These are phyloP conservation scores for Fusarium sp. DNA, from an alignment of 2,329 filamentous ascomycete genomes.

Conservation along the genomic window DNA sequence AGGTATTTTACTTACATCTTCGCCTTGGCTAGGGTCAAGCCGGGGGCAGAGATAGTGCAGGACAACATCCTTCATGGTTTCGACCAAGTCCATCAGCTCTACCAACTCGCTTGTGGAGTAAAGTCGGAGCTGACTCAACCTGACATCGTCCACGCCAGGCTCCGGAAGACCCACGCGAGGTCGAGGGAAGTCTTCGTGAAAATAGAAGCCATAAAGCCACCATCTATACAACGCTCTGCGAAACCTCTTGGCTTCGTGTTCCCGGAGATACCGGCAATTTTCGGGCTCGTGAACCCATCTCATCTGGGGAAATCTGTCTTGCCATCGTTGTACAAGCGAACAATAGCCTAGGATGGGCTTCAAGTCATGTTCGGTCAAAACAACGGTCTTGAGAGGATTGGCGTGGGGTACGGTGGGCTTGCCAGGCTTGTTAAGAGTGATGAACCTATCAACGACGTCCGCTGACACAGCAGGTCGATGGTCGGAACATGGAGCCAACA, in stretches of 20 bases:
- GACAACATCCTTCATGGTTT: slow-evolving; percentile 60
- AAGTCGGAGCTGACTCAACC: slow-evolving; percentile 59
- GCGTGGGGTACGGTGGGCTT: slow-evolving; percentile 21
- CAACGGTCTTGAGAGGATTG: slow-evolving; percentile 39
- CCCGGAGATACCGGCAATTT: slow-evolving; percentile 59
- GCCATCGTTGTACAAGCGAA: slow-evolving; percentile 55
- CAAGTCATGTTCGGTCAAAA: slow-evolving; percentile 53
- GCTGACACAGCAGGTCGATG: slow-evolving; percentile 10
- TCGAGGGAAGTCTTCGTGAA: slow-evolving; percentile 60
- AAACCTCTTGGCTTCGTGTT: slow-evolving; percentile 60
- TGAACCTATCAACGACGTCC: slow-evolving; percentile 34
- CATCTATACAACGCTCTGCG: slow-evolving; percentile 65
- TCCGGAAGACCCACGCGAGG: slow-evolving; percentile 55
- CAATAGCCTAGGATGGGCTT: slow-evolving; percentile 52
- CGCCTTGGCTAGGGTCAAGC: slow-evolving; percentile 53
- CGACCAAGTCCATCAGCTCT: slow-evolving; percentile 61
- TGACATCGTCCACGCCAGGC: slow-evolving; percentile 56
- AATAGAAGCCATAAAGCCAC: slow-evolving; percentile 67
- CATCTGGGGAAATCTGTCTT: slow-evolving; percentile 58
- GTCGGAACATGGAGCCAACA: slow-evolving; percentile 40
- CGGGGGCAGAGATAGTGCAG: slow-evolving; percentile 62
- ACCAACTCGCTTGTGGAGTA: slow-evolving; percentile 59
- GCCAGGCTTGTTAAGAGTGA: slow-evolving; percentile 39
- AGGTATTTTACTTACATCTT: slow-evolving; percentile 49
- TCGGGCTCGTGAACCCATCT: slow-evolving; percentile 62